These are phyloP conservation scores for Diutina ranongensis DNA, from an alignment of 1,139 yeast genomes.

Conservation along the genomic window DNA sequence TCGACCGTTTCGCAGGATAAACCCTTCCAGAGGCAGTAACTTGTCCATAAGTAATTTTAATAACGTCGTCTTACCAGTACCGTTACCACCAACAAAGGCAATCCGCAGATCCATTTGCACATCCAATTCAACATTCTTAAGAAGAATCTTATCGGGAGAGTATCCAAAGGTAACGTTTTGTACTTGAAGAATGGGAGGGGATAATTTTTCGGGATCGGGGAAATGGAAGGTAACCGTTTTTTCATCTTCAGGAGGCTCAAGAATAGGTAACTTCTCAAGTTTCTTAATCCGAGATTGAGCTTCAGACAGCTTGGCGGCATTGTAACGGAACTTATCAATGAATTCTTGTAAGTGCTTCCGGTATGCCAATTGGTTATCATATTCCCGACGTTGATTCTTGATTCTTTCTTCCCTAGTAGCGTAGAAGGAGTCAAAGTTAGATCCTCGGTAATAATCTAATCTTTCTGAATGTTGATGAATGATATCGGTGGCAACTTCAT, in stretches of 20 bases:
- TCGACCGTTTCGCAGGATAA: conserved; percentile 70
- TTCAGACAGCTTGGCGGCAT: conserved; percentile 94
- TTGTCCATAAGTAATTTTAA: conserved; percentile 76
- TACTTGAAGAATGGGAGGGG: conserved; percentile 90
- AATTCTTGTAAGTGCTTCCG: conserved; percentile 88
- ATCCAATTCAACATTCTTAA: conserved; percentile 74
- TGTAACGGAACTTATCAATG: conserved; percentile 92
- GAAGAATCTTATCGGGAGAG: conserved; percentile 43
- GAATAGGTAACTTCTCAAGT: conserved; percentile 80
- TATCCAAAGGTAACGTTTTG: conserved; percentile 85
- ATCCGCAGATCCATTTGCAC: conserved; percentile 91
- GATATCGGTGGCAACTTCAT: conserved; percentile 96
- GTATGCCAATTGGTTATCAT: conserved; percentile 93
- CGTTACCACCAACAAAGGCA: conserved; percentile 97
- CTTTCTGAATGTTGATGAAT: conserved; percentile 96
- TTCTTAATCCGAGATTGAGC: conserved; percentile 97
- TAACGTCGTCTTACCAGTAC: conserved; percentile 96
- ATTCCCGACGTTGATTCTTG: conserved; percentile 87
- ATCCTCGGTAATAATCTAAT: conserved; percentile 89
- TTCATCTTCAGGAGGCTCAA: conserved; percentile 94
- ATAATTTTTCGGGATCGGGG: conserved; percentile 87
- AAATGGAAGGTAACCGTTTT: conserved; percentile 75
- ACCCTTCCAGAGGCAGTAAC: conserved; percentile 61
- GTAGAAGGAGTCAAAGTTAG: conserved; percentile 87
- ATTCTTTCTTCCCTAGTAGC: conserved; percentile 91